These are phyloP conservation scores for Leptographium flavum DNA, from an alignment of 2,329 filamentous ascomycete species.

Conservation along the genomic window DNA sequence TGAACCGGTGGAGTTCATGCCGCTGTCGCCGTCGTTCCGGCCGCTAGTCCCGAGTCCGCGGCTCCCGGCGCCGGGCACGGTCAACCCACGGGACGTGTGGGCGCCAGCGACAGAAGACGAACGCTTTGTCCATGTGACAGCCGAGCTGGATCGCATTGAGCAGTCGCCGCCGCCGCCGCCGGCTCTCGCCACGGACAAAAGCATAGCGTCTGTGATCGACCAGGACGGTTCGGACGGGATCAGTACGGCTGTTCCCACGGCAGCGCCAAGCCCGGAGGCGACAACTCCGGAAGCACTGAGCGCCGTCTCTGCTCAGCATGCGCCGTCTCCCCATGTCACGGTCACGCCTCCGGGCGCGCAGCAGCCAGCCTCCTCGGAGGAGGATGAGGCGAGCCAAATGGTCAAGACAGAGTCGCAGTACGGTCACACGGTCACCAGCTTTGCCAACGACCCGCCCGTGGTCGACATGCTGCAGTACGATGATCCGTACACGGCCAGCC, in stretches of 20 bases:
- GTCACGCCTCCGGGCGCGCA: background rate
- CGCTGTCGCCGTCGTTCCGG: constrained; percentile 6
- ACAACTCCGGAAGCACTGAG: no score
- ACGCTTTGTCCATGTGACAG: constrained; percentile 18
- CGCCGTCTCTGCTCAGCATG: background rate
- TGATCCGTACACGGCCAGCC: background rate
- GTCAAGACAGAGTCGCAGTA: background rate
- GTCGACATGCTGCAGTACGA: background rate
- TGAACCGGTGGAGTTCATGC: constrained; percentile 10
- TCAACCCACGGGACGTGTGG: constrained; percentile 41
- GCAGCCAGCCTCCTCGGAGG: background rate
- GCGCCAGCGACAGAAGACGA: constrained; percentile 23
- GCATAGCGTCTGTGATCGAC: background rate
- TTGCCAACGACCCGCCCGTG: background rate
- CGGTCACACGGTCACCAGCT: background rate
- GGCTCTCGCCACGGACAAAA: background rate
- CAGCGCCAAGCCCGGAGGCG: no score
- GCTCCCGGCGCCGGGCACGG: constrained; percentile 29
- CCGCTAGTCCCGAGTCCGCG: constrained; percentile 13
- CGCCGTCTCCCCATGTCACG: background rate
- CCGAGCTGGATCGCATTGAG: constrained; percentile 21
- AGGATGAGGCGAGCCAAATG: no score
- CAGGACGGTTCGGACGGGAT: no score
- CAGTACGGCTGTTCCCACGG: no score
- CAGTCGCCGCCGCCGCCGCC: constrained; percentile 14